Conservation (phyloP, 495 filamentous ascomycete genomes). For the Delitschia confertaspora region DNA sequence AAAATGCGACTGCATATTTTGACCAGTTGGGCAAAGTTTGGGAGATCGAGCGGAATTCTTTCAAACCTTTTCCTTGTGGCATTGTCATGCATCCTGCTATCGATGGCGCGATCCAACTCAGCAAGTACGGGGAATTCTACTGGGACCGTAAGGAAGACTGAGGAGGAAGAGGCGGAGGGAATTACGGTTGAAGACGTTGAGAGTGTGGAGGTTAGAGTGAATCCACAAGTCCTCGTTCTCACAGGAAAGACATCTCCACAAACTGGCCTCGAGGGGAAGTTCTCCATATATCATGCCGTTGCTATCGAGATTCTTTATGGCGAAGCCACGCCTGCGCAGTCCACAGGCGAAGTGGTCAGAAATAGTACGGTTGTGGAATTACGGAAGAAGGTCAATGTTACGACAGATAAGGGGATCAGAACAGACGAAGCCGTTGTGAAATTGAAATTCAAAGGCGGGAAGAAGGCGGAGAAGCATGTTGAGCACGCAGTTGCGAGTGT, state of each 20-base stretch:
- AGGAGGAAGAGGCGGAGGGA: constrained; percentile 31
- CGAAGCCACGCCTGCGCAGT: constrained; percentile 43
- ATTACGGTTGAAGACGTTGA: constrained; percentile 27
- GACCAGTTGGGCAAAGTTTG: constrained; percentile 35
- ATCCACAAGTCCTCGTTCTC: constrained; percentile 46
- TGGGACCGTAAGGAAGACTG: too few species aligned
- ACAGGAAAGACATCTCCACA: constrained; percentile 44
- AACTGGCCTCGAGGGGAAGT: constrained; percentile 46
- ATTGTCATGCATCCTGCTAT: constrained; percentile 50
- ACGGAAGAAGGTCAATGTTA: constrained; percentile 39
- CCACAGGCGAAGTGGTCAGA: constrained; percentile 40
- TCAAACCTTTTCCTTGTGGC: constrained; percentile 50
- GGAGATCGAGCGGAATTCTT: constrained; percentile 46
- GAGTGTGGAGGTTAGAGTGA: constrained; percentile 36
- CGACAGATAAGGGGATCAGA: constrained; percentile 34
- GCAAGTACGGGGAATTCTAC: too few species aligned
- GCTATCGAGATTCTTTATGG: constrained; percentile 44
- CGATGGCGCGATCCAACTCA: constrained; percentile 42
- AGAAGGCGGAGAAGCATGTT: constrained; percentile 38
- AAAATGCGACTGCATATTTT: constrained; percentile 34
- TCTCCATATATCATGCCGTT: constrained; percentile 46
- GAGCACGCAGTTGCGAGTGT: constrained; percentile 45
- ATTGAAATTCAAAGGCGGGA: constrained; percentile 34
- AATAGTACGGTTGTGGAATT: constrained; percentile 35
- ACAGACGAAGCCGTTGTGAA: constrained; percentile 40